Conservation (phyloP, 768 basidiomycete species). For the Cantharellus cinnabarinus region DNA sequence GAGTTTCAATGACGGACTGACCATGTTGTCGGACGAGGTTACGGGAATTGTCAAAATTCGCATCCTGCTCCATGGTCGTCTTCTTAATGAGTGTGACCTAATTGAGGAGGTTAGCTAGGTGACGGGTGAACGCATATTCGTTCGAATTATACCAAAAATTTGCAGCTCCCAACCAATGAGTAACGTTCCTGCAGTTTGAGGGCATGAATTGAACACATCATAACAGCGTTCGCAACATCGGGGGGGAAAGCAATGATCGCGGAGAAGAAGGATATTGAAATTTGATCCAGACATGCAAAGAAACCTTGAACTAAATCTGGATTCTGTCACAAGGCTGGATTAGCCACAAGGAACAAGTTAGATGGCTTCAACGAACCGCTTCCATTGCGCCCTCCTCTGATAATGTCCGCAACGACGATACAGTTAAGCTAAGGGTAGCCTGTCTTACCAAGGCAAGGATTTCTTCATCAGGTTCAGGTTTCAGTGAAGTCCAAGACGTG, state of each 20-base stretch:
- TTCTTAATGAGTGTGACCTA: background rate
- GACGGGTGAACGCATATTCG: background rate
- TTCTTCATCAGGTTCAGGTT: constrained; percentile 31
- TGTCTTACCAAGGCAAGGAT: constrained; percentile 35
- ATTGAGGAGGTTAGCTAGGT: background rate
- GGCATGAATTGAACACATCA: constrained; percentile 47
- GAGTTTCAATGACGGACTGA: constrained; percentile 44
- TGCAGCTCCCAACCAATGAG: constrained; percentile 61
- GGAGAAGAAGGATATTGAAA: constrained; percentile 12
- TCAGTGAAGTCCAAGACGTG: constrained; percentile 29
- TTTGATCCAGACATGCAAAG: constrained; percentile 53
- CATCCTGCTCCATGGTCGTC: background rate
- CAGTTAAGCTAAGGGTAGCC: constrained; percentile 36
- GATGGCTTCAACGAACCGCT: constrained; percentile 25
- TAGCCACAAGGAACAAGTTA: background rate
- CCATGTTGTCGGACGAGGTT: constrained; percentile 32
- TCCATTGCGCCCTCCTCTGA: constrained; percentile 46
- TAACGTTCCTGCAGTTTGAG: constrained; percentile 66
- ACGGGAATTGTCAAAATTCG: background rate
- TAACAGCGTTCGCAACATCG: constrained; percentile 41
- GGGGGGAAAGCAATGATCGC: constrained; percentile 32
- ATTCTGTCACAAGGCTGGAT: constrained; percentile 29
- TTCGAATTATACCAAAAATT: constrained; percentile 46
- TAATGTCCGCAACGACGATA: constrained; percentile 33
- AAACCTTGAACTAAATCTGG: constrained; percentile 84